Evolutionary conservation across 495 filamentous ascomycete species (phyloP), one percentile per base, ranked within the genome.

Genomic region (Penicillium coffeae): DNA sequence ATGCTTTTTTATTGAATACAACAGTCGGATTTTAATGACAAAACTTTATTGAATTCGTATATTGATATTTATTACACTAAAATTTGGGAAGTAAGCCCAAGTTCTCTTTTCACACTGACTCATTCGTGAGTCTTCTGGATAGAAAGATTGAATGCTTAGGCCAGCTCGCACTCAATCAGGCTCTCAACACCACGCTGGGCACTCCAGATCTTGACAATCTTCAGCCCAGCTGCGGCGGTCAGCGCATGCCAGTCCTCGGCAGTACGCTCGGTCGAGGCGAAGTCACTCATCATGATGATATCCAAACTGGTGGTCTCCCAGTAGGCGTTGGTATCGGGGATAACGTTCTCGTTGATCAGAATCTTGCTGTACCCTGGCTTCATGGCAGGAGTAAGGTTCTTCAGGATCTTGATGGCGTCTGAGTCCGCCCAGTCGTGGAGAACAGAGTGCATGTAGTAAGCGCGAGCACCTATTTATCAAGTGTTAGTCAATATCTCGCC

Each of bases 151-250:
- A n/a, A n/a, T n/a, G n/a, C 15, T 14, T 37, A 37, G 35, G 35
- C 35, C 35, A 30, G 10, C 25, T 30, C 25, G 25, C 25, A 30
- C 25, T 30, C 25, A 30, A 30, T 30, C 25, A 30, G 10, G 25
- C 25, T 30, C 25, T 30, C 25, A 30, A 30, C 25, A 10, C 25
- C 25, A 10, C 25, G 25, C 25, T 30, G 25, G 25, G 25, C 25
- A 4, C 5, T 12, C 48, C 47, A 5, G 5, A 69, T 66, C 39
- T 72, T 62, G 47, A 78, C 79, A 43, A 85, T 80, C 10, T 71
- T 78, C 49, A 85, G 79, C 61, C 81, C 84, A 42, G 49, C 73
- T 9, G 10, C 18, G 16, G 75, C 79, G 60, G 58, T 63, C 42
- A 50, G 34, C 45, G 27, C 30, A 18, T 42, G 27, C 46, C 52